phyloP scores from a whole-genome alignment of 306 rosid species.

The Casuarina equisetifolia region DNA sequence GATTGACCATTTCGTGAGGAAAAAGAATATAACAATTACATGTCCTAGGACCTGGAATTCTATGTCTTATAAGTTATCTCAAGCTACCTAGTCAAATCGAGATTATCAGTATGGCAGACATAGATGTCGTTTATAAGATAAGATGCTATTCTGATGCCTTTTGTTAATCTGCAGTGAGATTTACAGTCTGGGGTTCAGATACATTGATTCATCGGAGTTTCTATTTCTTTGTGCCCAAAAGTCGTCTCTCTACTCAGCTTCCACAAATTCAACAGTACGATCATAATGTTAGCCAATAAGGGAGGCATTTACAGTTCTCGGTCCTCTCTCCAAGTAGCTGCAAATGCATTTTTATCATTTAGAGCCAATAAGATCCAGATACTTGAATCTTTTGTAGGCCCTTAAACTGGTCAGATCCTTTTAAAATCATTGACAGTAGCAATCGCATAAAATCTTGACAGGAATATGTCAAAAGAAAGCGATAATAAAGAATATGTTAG shows the following conservation, averaged over 20 bases:
- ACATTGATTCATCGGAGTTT: not conserved
- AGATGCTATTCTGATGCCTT: not conserved
- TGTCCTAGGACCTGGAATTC: not conserved
- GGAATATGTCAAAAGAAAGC: not conserved
- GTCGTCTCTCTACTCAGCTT: not conserved
- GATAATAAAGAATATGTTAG: not conserved
- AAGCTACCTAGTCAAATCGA: not conserved
- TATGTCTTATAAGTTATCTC: not conserved
- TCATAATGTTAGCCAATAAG: not conserved
- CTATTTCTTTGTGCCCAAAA: not conserved
- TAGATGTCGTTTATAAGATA: not conserved
- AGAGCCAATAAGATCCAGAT: not conserved
- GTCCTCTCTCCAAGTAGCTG: not conserved
- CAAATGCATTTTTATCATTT: not conserved
- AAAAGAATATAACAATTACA: too few relatives aligned
- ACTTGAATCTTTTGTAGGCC: not conserved
- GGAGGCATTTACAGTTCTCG: not conserved
- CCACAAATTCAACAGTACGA: not conserved
- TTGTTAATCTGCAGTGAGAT: not conserved
- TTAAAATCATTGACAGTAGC: not conserved
- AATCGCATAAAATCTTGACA: not conserved
- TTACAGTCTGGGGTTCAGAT: not conserved
- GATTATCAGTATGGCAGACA: not conserved
- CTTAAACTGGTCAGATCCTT: not conserved
- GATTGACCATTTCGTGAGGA: too few relatives aligned